Evolutionary conservation across 83 land plant species (phyloP).

Genomic region (Thuja plicata): DNA sequence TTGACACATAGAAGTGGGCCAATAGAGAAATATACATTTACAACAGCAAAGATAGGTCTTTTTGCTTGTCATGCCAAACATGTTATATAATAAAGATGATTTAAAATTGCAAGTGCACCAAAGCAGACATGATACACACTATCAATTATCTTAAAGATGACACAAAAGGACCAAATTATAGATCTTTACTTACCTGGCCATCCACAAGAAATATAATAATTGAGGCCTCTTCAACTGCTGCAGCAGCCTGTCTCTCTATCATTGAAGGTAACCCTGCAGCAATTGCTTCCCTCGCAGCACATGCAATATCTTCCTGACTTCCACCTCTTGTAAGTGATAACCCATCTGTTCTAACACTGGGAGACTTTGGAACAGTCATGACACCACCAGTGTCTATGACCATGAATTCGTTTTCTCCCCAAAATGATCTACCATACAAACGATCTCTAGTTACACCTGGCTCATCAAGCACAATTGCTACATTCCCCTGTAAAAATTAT

Average conservation of each 20-base stretch:
- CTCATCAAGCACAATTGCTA: constrained; percentile 95
- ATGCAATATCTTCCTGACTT: constrained; percentile 76
- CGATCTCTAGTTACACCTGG: constrained; percentile 99
- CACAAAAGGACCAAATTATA: neutral
- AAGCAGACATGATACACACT: neutral
- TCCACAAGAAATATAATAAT: constrained; percentile 92
- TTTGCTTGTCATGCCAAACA: neutral
- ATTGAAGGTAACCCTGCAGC: constrained; percentile 91
- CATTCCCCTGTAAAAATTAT: constrained; percentile 55
- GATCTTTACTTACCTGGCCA: constrained; percentile 68
- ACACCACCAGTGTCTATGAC: constrained; percentile 99
- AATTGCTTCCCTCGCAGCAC: constrained; percentile 77
- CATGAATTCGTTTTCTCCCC: constrained; percentile 86
- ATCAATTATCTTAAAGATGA: neutral
- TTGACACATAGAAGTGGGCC: neutral
- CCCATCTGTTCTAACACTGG: constrained; percentile 62
- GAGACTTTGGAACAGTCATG: constrained; percentile 71
- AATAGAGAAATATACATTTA: neutral
- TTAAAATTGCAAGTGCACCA: neutral
- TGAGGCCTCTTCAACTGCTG: constrained; percentile 83
- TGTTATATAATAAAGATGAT: neutral
- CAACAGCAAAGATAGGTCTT: neutral
- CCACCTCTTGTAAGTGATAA: constrained; percentile 77
- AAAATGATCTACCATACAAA: constrained; percentile 85
- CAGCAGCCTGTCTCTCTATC: constrained; percentile 92